phyloP scores from a whole-genome alignment of 805 yeast species.

The Cyberlindnera subsufficiens region DNA sequence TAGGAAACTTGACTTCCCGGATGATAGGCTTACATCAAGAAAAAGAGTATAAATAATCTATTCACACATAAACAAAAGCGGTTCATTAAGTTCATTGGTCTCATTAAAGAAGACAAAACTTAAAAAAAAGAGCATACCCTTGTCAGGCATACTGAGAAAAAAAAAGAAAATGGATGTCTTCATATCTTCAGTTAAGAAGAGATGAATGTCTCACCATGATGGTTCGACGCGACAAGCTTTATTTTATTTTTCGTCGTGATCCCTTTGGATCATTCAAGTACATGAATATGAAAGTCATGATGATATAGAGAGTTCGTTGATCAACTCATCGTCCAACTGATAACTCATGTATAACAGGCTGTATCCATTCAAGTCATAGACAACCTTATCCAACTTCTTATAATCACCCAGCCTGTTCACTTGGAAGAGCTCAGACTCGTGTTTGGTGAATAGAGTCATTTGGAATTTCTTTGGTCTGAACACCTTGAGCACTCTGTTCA shows the following conservation, averaged over 20 bases:
- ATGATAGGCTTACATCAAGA: too few relatives aligned
- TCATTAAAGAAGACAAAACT: conserved; percentile 1
- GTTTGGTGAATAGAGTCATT: conserved; percentile 40
- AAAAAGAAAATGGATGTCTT: conserved; percentile 1
- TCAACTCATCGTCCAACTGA: conserved; percentile 30
- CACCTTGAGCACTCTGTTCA: conserved; percentile 52
- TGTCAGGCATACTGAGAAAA: not conserved
- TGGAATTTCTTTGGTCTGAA: conserved; percentile 78
- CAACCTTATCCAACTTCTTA: conserved; percentile 56
- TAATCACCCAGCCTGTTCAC: conserved; percentile 39
- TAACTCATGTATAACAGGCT: conserved; percentile 67
- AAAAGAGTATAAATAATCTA: too few relatives aligned
- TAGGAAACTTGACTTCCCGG: too few relatives aligned
- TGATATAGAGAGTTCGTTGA: conserved; percentile 11
- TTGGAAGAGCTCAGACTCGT: conserved; percentile 28
- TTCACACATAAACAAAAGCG: too few relatives aligned
- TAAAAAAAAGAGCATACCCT: conserved; percentile 2
- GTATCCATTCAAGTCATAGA: conserved; percentile 72
- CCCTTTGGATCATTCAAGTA: not conserved
- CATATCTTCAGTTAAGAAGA: not conserved
- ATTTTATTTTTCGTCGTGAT: conserved; percentile 1
- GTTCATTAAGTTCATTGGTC: conserved; percentile 1
- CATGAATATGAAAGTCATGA: not conserved
- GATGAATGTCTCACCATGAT: not conserved
- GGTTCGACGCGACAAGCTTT: not conserved